Conservation (phyloP, 768 basidiomycete species). For the Crepidotus variabilis region DNA sequence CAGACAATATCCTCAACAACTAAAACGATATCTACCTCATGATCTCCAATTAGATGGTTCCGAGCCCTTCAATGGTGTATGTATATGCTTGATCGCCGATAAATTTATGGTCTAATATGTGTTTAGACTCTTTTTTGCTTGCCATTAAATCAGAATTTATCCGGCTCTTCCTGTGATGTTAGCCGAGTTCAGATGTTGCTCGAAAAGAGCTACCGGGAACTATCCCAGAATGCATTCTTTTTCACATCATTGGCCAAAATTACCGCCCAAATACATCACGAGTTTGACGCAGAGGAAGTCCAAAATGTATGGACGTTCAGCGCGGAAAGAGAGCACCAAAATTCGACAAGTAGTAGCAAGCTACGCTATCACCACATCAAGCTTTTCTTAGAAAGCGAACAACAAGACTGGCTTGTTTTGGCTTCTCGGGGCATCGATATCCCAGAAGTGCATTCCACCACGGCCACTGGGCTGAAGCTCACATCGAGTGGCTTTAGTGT, state of each 20-base stretch:
- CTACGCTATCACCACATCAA: not conserved
- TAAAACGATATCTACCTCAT: conserved; percentile 30
- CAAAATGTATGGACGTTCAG: not conserved
- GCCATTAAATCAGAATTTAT: conserved; percentile 10
- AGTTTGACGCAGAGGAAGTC: not conserved
- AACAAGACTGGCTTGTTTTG: conserved; percentile 10
- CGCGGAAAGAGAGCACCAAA: not conserved
- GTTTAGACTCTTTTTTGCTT: conserved; percentile 13
- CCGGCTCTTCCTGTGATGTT: conserved; percentile 2
- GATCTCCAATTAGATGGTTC: conserved; percentile 28
- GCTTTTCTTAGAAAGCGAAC: not conserved
- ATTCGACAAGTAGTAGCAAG: not conserved
- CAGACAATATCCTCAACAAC: conserved; percentile 38
- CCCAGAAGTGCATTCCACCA: conserved; percentile 6
- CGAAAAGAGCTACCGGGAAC: conserved; percentile 4
- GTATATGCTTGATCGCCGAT: not conserved
- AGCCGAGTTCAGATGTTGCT: not conserved
- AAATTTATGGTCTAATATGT: not conserved
- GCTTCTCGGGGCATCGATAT: conserved; percentile 4
- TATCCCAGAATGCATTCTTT: conserved; percentile 11
- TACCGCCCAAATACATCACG: not conserved
- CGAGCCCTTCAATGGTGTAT: conserved; percentile 11
- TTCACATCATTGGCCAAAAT: conserved; percentile 11
- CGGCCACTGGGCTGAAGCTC: conserved; percentile 10
- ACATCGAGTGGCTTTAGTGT: conserved; percentile 1